Base-by-base conservation (phyloP, 257 asterid species). In the Przewalskia tangutica region DNA sequence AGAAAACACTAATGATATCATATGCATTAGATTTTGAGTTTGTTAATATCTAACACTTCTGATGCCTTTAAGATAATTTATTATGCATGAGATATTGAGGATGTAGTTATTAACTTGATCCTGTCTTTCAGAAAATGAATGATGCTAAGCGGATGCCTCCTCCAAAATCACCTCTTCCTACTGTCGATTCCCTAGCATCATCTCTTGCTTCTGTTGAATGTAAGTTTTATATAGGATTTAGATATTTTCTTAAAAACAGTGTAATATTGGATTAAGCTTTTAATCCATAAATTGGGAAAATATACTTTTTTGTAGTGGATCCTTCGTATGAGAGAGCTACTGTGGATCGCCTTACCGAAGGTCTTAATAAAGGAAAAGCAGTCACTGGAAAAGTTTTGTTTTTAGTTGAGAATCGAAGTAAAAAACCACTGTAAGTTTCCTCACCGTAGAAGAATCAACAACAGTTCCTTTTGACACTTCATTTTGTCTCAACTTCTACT, bases 391-490 rank as follows among this genome's bases (percentile, higher is more conserved):
- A 87, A 85, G 94, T 93, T 83, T 36, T 93, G 55, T 86, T 85
- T 87, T 91, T 85, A 81, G 86, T 93, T 73, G 87, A 88, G 86
- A 95, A 93, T 42, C 92, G 86, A 55, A 85, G 84, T 85, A 89
- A 81, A 65, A 88, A 91, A 4, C 97, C 98, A 58, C 84, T 88
- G 98, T 95, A 84, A 89, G 98, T 88, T 78, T 80, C 83, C 32
- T 73, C 46, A 78, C 67, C 79, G 12, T 18, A 10, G 53, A 16
- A 46, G 34, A 75, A 70, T 42, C 77, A 4, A 34, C 13, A 8
- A 36, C 44, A 23, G 32, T 46, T 18, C 53, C 18, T 48, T n/a
- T 46, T n/a, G 4, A 2, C 14, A n/a, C 34, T 75, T 75, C n/a
- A 1, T 40, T 6, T 40, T 42, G 7, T n/a, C 56, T 34, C 54